Evolutionary conservation across 164 flowering plant genomes (phyloP).

Genomic region (Paratinospora sagittata): DNA sequence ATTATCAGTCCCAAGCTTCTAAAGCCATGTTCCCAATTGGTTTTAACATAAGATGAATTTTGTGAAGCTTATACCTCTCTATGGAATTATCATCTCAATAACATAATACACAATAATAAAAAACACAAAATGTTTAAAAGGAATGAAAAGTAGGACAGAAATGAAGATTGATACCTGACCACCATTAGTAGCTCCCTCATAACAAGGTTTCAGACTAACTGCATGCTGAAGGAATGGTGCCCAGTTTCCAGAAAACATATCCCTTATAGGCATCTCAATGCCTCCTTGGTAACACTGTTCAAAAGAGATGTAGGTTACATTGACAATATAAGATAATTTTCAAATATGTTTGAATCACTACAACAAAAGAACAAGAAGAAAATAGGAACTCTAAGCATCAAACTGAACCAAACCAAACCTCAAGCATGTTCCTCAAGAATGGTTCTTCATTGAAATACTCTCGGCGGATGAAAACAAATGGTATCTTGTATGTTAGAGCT

Average conservation of each 20-base stretch:
- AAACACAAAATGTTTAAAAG: background rate
- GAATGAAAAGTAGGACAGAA: background rate
- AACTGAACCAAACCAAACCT: slow-evolving; percentile 36
- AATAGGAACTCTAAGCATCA: background rate
- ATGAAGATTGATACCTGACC: slow-evolving; percentile 61
- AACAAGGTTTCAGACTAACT: slow-evolving; percentile 74
- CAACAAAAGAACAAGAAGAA: background rate
- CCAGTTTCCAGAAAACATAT: slow-evolving; percentile 88
- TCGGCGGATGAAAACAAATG: slow-evolving; percentile 89
- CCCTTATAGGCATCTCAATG: slow-evolving; percentile 97
- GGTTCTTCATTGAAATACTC: slow-evolving; percentile 99
- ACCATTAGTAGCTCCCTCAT: slow-evolving; percentile 86
- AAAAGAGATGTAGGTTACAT: background rate
- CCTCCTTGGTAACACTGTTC: slow-evolving; percentile 80
- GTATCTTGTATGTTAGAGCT: slow-evolving; percentile 85
- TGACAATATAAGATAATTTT: slow-evolving; percentile 4
- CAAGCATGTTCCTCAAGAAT: slow-evolving; percentile 93
- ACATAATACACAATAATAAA: background rate
- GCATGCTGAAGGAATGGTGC: slow-evolving; percentile 90
- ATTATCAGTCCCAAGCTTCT: too few relatives aligned
- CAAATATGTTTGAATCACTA: background rate
- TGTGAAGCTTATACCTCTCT: too few relatives aligned
- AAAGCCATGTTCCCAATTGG: too few relatives aligned
- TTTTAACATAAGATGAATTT: too few relatives aligned
- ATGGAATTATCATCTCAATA: too few relatives aligned